Base-by-base conservation (phyloP, 441 rosid species). In the Pelargonium cotyledonis region DNA sequence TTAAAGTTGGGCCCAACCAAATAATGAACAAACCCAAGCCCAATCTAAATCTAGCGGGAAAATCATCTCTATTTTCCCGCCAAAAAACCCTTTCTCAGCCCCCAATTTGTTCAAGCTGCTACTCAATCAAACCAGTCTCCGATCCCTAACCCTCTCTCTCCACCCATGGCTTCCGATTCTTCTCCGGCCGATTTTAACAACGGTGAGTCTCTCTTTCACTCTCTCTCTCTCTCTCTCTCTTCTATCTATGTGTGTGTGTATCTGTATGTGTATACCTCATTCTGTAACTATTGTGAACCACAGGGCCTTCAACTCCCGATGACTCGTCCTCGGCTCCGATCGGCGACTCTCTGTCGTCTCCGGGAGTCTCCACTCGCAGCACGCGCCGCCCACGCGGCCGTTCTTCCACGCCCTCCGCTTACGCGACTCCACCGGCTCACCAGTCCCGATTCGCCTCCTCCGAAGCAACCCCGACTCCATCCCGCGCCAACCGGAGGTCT, bases 251-350 rank as follows among this genome's bases (percentile, higher is more conserved):
- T 38, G 4, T 67, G 10, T n/a, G 1, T 1, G 67, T 29, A 12
- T 26, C 0, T 16, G 5, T 40, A 6, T 51, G 6, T 26, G 11
- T 38, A 11, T 68, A 18, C 9, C 4, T 67, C 5, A 68, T 0
- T 38, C 43, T 29, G 29, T 16, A 16, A 9, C 18, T 6, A 21
- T 4, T 66, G 43, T 47, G 41, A 1, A 67, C 38, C 51, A 4
- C 84, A 92, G 96, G 79, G 38, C 89, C 92, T 63, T 89, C 96
- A 0, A 86, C 99, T 21, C 92, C 95, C 9, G 90, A 84, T 60
- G 92, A 80, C 63, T 80, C 86, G 18, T 68, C 75, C 66, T 88
- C 97, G 5, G 89, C 90, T 71, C 97, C 97, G 35, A 85, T 88
- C 76, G 85, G 76, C 64, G 87, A 85, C 85, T 82, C 91, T 0